Base-by-base conservation (phyloP, 768 basidiomycete species). In the Podaxis sp. region DNA sequence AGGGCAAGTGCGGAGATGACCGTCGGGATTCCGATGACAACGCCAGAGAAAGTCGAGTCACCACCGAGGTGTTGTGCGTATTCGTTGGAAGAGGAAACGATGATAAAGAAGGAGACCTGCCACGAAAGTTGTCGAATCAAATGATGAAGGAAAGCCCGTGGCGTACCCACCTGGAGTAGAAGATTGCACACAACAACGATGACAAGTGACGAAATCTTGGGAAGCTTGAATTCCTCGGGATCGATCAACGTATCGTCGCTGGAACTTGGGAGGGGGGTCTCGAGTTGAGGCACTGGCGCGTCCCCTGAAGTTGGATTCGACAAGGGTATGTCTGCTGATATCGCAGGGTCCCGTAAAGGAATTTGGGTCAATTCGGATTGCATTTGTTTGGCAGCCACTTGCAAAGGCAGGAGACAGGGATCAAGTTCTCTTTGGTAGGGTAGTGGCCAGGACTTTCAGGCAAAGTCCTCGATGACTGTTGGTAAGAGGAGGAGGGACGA, bases 1-100 rank as follows among this genome's bases (percentile, higher is more conserved):
- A 90, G 76, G 1, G 79, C 71, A 0, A 90, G 61, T 0, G 86
- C 88, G 28, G 87, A 82, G 63, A 89, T 80, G 3, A 84, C 73
- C 4, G 85, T 84, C 11, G 87, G 89, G 63, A 90, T 86, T 64
- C 88, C 88, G 60, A 89, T 84, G 33, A 82, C 81, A 5, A 90
- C 68, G 51, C 89, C 87, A 33, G 87, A 85, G 69, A 90, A 91
- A 0, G 86, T 87, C 17, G 86, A 77, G 26, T 76, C 81, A 15
- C 88, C 88, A 13, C 87, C 87, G 3, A 90, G 76, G 65, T 82
- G 77, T 62, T 84, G 77, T 0, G 86, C 84, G 67, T 90, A 89
- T 54, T 79, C 77, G 66, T 82, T 84, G 2, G 87, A 84, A 0
- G 88, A 87, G 2, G 88, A 86, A 2, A 90, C 84, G 38, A 88